Conservation (phyloP, 78 protist species). For the Protostelium mycophagum region DNA sequence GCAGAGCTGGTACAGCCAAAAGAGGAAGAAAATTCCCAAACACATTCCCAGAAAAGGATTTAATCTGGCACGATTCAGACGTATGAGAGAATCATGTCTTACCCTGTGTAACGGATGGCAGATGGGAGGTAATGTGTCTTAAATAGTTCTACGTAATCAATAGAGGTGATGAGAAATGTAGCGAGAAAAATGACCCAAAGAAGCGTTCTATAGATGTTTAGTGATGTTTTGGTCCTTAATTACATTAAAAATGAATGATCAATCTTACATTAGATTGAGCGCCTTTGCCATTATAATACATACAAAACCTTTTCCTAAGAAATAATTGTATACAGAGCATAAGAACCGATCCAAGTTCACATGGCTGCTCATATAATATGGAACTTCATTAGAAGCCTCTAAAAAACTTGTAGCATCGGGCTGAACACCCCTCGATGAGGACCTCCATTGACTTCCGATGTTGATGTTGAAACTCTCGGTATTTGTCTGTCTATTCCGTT, state of each 20-base stretch:
- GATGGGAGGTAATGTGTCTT: background rate
- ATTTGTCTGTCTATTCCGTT: background rate
- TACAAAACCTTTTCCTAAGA: conserved; percentile 40
- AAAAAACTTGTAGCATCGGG: background rate
- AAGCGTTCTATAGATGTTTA: conserved; percentile 23
- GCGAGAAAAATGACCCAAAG: conserved; percentile 41
- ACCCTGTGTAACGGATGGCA: conserved; percentile 34
- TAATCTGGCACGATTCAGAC: background rate
- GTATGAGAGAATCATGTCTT: conserved; percentile 16
- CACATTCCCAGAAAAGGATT: background rate
- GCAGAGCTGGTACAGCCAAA: background rate
- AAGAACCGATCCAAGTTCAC: conserved; percentile 41
- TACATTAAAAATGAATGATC: too few species aligned
- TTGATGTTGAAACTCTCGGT: background rate
- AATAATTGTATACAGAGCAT: conserved; percentile 47
- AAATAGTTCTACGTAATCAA: conserved; percentile 26
- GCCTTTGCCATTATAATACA: conserved; percentile 18
- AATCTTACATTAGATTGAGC: conserved; percentile 43
- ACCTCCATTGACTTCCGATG: background rate
- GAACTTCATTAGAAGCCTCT: background rate
- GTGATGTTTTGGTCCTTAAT: background rate
- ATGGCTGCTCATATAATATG: background rate
- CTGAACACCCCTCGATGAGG: background rate
- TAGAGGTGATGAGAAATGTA: conserved; percentile 47
- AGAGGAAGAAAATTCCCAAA: background rate